Evolutionary conservation across 257 asterid genomes (phyloP).

Genomic region (Lantana camara): DNA sequence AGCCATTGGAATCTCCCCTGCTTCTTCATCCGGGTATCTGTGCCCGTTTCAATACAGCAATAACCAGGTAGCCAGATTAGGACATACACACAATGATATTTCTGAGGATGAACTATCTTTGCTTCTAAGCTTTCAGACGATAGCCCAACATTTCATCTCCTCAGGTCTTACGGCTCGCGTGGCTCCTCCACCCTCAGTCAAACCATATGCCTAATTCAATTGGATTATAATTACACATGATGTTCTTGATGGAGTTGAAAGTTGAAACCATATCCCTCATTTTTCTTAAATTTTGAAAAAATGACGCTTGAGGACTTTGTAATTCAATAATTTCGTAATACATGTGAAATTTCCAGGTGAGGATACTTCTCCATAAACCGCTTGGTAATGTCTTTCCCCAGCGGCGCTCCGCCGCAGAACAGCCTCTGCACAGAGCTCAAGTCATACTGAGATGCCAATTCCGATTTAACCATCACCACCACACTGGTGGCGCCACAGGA

Average conservation of each 20-base stretch:
- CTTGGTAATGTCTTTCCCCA: constrained; percentile 74
- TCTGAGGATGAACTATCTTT: constrained; percentile 78
- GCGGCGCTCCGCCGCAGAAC: constrained; percentile 94
- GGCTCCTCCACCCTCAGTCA: constrained; percentile 85
- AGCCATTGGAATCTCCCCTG: constrained; percentile 97
- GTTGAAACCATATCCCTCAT: too few relatives aligned
- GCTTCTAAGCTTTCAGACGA: constrained; percentile 65
- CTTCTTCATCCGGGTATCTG: constrained; percentile 95
- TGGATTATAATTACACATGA: background rate
- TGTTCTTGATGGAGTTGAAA: too few relatives aligned
- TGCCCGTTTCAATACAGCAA: background rate
- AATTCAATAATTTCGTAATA: constrained; percentile 29
- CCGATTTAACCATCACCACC: constrained; percentile 80
- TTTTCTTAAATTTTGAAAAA: too few relatives aligned
- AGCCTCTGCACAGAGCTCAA: constrained; percentile 61
- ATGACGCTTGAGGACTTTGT: too few relatives aligned
- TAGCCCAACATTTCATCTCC: constrained; percentile 70
- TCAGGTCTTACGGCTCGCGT: constrained; percentile 59
- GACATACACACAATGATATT: too few relatives aligned
- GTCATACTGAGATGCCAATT: constrained; percentile 64
- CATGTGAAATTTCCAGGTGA: constrained; percentile 62
- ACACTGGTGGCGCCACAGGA: constrained; percentile 90
- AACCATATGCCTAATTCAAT: constrained; percentile 70
- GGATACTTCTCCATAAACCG: constrained; percentile 63
- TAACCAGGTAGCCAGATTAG: too few relatives aligned